phyloP scores from a whole-genome alignment of 306 rosid genomes.

The Citrullus mucosospermus region DNA sequence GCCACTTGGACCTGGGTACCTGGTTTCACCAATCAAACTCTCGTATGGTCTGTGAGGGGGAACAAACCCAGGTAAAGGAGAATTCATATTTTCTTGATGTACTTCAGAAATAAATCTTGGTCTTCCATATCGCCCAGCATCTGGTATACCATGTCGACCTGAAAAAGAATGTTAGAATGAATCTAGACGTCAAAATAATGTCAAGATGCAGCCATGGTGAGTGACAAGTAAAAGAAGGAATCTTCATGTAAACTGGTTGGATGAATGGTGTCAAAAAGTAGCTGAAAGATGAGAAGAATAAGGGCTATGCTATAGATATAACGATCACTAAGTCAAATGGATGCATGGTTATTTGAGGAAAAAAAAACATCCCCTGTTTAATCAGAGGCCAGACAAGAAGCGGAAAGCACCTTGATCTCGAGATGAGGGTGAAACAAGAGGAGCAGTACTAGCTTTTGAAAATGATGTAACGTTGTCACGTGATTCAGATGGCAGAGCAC shows the following conservation, averaged over 20 bases:
- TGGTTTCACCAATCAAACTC: neutral
- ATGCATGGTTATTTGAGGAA: neutral
- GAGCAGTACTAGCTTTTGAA: slow-evolving; percentile 7
- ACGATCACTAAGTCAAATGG: neutral
- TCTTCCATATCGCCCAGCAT: slow-evolving; percentile 6
- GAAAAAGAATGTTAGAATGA: neutral
- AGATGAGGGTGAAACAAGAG: slow-evolving; percentile 1
- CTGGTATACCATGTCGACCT: neutral
- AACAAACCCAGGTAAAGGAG: slow-evolving; percentile 8
- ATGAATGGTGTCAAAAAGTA: neutral
- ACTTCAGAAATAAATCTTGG: slow-evolving; percentile 15
- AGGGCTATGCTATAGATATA: slow-evolving; percentile 1
- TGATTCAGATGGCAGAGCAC: slow-evolving; percentile 10
- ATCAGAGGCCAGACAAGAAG: neutral
- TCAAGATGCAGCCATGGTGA: neutral
- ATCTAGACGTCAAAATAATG: neutral
- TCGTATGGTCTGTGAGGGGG: neutral
- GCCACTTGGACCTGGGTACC: slow-evolving; percentile 7
- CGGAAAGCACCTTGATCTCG: slow-evolving; percentile 15
- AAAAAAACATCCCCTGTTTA: neutral
- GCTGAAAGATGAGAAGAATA: slow-evolving; percentile 6
- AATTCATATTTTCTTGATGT: slow-evolving; percentile 17
- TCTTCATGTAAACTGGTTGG: slow-evolving; percentile 17
- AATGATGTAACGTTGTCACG: neutral
- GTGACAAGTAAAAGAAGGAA: neutral